phyloP scores from a whole-genome alignment of 1,284 basidiomycete species.

The Pseudozyma sp. region DNA sequence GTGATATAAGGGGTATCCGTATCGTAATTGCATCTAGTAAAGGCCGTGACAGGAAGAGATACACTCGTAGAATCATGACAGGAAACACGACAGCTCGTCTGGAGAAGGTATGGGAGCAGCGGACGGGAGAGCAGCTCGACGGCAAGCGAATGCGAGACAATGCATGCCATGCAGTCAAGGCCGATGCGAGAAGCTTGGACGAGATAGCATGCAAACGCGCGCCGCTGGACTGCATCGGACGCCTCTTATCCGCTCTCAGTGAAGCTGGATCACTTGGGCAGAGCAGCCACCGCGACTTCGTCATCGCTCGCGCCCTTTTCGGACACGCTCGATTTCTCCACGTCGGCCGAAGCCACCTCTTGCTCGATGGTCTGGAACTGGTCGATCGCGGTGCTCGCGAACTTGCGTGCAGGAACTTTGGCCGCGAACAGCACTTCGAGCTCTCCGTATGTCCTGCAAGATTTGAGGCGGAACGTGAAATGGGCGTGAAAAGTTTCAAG shows the following conservation, averaged over 20 bases:
- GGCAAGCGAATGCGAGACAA: too few species aligned
- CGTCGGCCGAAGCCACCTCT: slow-evolving; percentile 15
- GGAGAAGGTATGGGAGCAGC: too few species aligned
- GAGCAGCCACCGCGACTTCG: slow-evolving; percentile 4
- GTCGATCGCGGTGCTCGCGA: slow-evolving; percentile 65
- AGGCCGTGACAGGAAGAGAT: too few species aligned
- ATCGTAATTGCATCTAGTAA: too few species aligned
- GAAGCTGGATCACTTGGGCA: slow-evolving; percentile 11
- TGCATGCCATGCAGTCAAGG: too few species aligned
- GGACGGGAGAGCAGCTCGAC: too few species aligned
- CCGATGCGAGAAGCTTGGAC: not conserved
- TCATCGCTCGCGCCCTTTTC: slow-evolving; percentile 14
- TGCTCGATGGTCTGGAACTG: slow-evolving; percentile 47
- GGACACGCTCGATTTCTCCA: slow-evolving; percentile 28
- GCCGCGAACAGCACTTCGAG: slow-evolving; percentile 70
- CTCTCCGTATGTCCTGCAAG: slow-evolving; percentile 69
- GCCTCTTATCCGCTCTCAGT: slow-evolving; percentile 6
- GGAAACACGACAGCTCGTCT: too few species aligned
- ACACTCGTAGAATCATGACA: too few species aligned
- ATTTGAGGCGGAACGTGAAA: slow-evolving; percentile 3
- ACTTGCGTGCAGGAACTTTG: slow-evolving; percentile 67
- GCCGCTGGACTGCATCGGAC: not conserved
- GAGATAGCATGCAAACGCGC: not conserved
- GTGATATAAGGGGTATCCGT: too few species aligned
- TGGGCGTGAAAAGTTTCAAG: not conserved